Base-by-base conservation (phyloP, 2,329 filamentous ascomycete species). In the Aureobasidium sp. region DNA sequence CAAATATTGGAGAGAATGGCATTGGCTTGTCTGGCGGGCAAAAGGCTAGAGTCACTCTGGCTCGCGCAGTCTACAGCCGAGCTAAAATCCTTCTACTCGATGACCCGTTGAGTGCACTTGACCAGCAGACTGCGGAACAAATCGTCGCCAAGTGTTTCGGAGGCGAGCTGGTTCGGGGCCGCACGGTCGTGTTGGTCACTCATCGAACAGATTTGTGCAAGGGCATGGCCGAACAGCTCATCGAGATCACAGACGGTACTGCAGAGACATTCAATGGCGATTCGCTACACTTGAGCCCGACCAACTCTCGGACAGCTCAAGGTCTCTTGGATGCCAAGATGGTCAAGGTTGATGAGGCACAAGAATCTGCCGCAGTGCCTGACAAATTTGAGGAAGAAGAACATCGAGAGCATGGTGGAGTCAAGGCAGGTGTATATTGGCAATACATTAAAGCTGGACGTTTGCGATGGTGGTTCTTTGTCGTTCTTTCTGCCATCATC, bases 351-450 rank as follows among this genome's bases (percentile, higher is more conserved):
- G 68, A 71, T 1, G 72, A 78, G 6, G 76, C 78, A 19, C 73
- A 79, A 19, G 75, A 78, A 15, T 74, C 73, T 5, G 78, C 80
- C 11, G 83, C 83, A 0, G 76, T 85, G 14, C 85, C 87, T 0
- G 85, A 88, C 35, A 90, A 90, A 68, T 92, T 93, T 68, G 86
- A 91, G 49, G 86, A 91, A 68, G 89, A 92, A 35, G 89, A 94
- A 70, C 79, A 86, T 66, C 82, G 89, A 53, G 86, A 83, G 0
- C 82, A 89, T 63, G 91, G 91, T 19, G 85, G 88, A 1, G 89
- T 96, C 1, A 84, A 91, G 67, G 76, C 84, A 12, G 81, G 81
- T 7, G 86, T 96, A 0, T 96, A 96, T 70, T 91, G 89, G 85
- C 85, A 86, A 65, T 96, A 96, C 67, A 85, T 96, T 75, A 88